These are phyloP conservation scores for Kodamaea kaohsiungensis DNA, from an alignment of 805 yeast species.

Conservation along the genomic window DNA sequence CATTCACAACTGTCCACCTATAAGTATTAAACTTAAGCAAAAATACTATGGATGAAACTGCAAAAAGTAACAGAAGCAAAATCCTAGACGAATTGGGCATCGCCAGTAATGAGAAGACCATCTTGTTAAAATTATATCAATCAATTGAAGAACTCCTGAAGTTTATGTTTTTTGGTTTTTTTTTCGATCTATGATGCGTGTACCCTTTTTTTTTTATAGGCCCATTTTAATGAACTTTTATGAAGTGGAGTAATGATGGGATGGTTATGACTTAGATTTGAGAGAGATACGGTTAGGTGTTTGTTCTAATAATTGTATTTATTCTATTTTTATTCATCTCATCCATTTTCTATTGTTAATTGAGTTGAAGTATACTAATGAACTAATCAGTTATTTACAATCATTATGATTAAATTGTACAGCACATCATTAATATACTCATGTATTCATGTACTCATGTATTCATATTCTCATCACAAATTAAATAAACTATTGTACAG, in stretches of 20 bases:
- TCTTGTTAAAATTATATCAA: not conserved
- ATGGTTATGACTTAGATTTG: not conserved
- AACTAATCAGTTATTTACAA: too few relatives aligned
- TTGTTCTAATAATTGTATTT: too few relatives aligned
- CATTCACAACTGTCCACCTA: conserved; percentile 16
- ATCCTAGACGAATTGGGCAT: conserved; percentile 50
- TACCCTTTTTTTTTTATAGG: not conserved
- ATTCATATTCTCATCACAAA: too few relatives aligned
- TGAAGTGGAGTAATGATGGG: not conserved
- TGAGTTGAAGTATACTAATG: too few relatives aligned
- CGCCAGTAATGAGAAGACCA: conserved; percentile 3
- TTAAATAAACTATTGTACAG: too few relatives aligned
- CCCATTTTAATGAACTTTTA: not conserved
- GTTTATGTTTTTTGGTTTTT: not conserved
- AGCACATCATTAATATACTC: too few relatives aligned
- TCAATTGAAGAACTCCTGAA: not conserved
- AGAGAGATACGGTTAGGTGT: too few relatives aligned
- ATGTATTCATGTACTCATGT: too few relatives aligned
- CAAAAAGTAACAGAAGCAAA: conserved; percentile 39
- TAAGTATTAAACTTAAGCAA: conserved; percentile 41
- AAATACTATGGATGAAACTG: conserved; percentile 43
- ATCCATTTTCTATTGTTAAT: too few relatives aligned
- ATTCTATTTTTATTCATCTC: too few relatives aligned
- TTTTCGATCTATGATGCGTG: conserved; percentile 2
- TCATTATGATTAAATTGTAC: too few relatives aligned